A percentile compares a stretch with the other conserved stretches of the same genome.
Conservation (phyloP, 2,329 filamentous ascomycete species). For the Hortaea werneckii region DNA sequence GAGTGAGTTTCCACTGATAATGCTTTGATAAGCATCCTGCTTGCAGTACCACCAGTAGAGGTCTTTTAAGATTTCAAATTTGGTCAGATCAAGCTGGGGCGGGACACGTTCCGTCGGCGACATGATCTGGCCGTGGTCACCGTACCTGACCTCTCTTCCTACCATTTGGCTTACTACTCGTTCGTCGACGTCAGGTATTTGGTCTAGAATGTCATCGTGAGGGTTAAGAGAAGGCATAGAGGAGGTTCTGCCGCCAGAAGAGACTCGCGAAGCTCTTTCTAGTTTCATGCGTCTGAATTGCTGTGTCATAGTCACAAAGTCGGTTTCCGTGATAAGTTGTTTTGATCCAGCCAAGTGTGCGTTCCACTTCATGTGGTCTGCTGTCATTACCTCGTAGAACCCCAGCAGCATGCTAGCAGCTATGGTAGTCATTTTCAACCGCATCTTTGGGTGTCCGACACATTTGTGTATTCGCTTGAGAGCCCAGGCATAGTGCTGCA, state of each 20-base stretch:
- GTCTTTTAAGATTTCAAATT: conserved; percentile 72
- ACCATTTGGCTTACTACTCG: conserved; percentile 48
- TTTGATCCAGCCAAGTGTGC: conserved; percentile 79
- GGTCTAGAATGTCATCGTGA: conserved; percentile 22
- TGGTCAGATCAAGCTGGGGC: conserved; percentile 53
- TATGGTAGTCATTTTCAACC: conserved; percentile 70
- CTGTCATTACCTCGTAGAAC: conserved; percentile 90
- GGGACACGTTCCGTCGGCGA: conserved; percentile 23
- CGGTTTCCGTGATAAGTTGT: conserved; percentile 72
- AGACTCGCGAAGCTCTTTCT: conserved; percentile 30
- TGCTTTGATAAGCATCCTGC: conserved; percentile 85
- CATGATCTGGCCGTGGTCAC: conserved; percentile 45
- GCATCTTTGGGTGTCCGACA: conserved; percentile 57
- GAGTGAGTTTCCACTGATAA: conserved; percentile 73
- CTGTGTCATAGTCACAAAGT: conserved; percentile 62
- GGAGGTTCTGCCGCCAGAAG: conserved; percentile 8
- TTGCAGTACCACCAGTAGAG: conserved; percentile 95
- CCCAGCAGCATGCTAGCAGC: conserved; percentile 77
- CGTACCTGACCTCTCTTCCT: conserved; percentile 48
- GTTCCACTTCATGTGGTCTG: conserved; percentile 92
- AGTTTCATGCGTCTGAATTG: conserved; percentile 58
- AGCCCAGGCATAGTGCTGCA: conserved; percentile 86
- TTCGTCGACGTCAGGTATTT: conserved; percentile 42
- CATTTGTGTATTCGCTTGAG: conserved; percentile 68
- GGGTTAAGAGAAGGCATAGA: conserved; percentile 2